Evolutionary conservation across 1,284 basidiomycete genomes (phyloP).

Genomic region (Veloboletus limbatus): DNA sequence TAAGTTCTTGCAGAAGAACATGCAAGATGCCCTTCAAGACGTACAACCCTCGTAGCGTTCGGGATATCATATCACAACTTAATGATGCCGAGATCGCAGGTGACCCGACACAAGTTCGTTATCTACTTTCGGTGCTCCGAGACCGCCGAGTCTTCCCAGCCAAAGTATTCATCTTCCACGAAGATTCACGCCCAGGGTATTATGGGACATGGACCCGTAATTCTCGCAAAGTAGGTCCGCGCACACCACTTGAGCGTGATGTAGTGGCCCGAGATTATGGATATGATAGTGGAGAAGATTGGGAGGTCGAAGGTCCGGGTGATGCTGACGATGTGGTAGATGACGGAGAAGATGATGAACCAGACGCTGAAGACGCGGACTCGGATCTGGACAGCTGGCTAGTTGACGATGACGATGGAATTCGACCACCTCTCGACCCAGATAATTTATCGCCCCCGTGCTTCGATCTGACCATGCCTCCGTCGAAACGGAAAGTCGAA

Average conservation of each 20-base stretch:
- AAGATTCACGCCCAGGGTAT: constrained; percentile 80
- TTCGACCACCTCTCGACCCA: constrained; percentile 41
- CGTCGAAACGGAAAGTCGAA: constrained; percentile 54
- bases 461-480: constrained; percentile 37
- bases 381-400: constrained; percentile 77
- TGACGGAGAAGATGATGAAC: constrained; percentile 66
- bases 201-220: constrained; percentile 83
- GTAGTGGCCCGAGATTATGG: constrained; percentile 70
- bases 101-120: constrained; percentile 59
- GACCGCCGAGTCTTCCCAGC: constrained; percentile 60
- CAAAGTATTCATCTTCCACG: constrained; percentile 74
- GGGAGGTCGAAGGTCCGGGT: constrained; percentile 74
- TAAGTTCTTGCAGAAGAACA: background rate
- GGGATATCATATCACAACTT: constrained; percentile 59
- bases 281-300: constrained; percentile 84
- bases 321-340: constrained; percentile 73
- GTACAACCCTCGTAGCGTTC: constrained; percentile 40
- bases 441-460: constrained; percentile 40
- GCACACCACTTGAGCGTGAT: constrained; percentile 74
- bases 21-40: constrained; percentile 32
- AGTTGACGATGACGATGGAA: constrained; percentile 71
- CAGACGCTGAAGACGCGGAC: constrained; percentile 55
- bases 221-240: constrained; percentile 66
- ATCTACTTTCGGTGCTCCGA: constrained; percentile 51
- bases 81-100: constrained; percentile 76